Conservation (phyloP, 768 basidiomycete genomes). For the Suillus hirtellus region DNA sequence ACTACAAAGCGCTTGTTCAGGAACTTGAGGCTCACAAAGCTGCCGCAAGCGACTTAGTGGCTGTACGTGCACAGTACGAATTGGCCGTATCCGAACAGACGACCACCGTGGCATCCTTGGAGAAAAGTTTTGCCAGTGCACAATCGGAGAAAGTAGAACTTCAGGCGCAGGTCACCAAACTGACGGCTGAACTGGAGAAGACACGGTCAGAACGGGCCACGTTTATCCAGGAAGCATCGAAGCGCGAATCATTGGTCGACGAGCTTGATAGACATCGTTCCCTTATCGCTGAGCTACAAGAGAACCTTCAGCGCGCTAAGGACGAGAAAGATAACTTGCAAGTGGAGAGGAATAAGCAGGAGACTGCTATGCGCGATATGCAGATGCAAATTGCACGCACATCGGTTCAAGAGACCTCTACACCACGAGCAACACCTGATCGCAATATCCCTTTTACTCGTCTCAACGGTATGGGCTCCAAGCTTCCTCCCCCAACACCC, state of each 20-base stretch:
- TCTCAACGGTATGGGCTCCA: conserved; percentile 62
- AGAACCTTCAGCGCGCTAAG: conserved; percentile 73
- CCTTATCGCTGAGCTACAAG: conserved; percentile 73
- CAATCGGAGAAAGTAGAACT: conserved; percentile 46
- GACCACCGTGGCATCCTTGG: conserved; percentile 44
- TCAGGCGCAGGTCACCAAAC: conserved; percentile 40
- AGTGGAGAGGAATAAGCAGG: conserved; percentile 68
- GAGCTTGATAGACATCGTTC: conserved; percentile 81
- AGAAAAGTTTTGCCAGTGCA: conserved; percentile 47
- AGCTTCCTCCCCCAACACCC: conserved; percentile 78
- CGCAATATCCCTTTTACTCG: conserved; percentile 58
- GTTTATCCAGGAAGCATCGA: conserved; percentile 70
- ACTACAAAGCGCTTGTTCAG: conserved; percentile 50
- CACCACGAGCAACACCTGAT: conserved; percentile 55
- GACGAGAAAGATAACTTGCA: conserved; percentile 81
- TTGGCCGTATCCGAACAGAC: conserved; percentile 52
- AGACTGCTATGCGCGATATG: conserved; percentile 70
- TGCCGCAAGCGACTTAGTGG: conserved; percentile 41
- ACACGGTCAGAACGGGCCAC: conserved; percentile 60
- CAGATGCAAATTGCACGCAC: conserved; percentile 71
- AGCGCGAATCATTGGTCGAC: conserved; percentile 68
- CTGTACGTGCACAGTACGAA: conserved; percentile 45
- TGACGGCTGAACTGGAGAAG: conserved; percentile 60
- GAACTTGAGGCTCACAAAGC: conserved; percentile 53
- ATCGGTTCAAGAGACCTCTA: conserved; percentile 42